Conservation (phyloP, 352 stramenopile species). For the Pythium myriotylum region DNA sequence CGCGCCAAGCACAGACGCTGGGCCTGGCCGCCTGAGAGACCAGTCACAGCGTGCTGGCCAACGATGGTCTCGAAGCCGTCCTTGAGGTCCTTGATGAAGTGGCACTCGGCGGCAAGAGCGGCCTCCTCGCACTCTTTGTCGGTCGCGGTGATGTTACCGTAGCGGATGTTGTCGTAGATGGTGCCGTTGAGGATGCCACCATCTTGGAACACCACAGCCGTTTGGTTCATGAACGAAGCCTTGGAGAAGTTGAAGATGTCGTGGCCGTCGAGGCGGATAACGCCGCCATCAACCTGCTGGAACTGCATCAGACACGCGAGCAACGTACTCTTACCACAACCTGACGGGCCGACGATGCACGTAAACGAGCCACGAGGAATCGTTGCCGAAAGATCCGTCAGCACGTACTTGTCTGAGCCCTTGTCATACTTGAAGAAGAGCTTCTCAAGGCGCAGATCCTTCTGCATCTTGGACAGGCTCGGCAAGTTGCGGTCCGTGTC, state of each 20-base stretch:
- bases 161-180: constrained; percentile 90
- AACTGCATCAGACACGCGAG: constrained; percentile 90
- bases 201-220: constrained; percentile 87
- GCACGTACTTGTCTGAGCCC: constrained; percentile 76
- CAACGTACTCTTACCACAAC: constrained; percentile 88
- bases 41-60: constrained; percentile 83
- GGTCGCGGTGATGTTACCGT: constrained; percentile 69
- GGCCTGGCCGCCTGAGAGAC: constrained; percentile 83
- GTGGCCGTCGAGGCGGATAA: constrained; percentile 79
- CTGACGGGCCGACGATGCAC: constrained; percentile 83
- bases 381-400: constrained; percentile 69
- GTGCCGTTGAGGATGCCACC: constrained; percentile 86
- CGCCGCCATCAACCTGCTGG: constrained; percentile 77
- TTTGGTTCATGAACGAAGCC: constrained; percentile 88
- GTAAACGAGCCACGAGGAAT: constrained; percentile 84
- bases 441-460: constrained; percentile 73
- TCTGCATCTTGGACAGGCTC: constrained; percentile 80
- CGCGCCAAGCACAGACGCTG: constrained; percentile 86
- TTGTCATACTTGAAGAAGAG: constrained; percentile 90
- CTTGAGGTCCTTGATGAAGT: constrained; percentile 84
- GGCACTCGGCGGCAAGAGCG: constrained; percentile 75
- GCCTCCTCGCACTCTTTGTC: constrained; percentile 84
- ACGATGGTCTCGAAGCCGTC: constrained; percentile 85
- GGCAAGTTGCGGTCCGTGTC: constrained; percentile 79
- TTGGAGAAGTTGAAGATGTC: constrained; percentile 89